phyloP scores from a whole-genome alignment of 1,284 basidiomycete species.

The Cerioporus squamosus region DNA sequence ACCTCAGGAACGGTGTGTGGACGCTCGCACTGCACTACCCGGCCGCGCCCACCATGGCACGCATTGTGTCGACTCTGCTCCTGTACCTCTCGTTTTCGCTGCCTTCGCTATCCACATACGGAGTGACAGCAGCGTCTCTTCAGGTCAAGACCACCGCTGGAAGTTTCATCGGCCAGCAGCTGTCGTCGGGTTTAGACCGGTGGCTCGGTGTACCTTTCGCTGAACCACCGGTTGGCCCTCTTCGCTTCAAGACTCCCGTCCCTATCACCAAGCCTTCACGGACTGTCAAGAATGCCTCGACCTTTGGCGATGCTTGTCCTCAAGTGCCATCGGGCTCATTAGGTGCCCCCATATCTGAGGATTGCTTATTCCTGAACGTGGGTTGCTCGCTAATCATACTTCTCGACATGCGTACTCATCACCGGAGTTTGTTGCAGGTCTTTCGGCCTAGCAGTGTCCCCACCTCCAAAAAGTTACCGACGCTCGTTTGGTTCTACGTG shows the following conservation, averaged over 20 bases:
- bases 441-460: constrained; percentile 19
- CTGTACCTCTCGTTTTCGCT: not conserved
- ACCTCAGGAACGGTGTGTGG: too few relatives aligned
- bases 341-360: constrained; percentile 55
- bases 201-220: constrained; percentile 75
- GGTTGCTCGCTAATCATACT: constrained; percentile 7
- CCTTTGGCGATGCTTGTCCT: constrained; percentile 62
- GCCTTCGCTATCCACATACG: not conserved
- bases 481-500: constrained; percentile 25
- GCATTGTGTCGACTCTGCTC: not conserved
- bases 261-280: constrained; percentile 43
- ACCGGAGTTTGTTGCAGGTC: not conserved
- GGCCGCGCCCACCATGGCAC: not conserved
- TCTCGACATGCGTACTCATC: not conserved
- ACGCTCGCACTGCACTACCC: not conserved
- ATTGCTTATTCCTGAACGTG: constrained; percentile 61
- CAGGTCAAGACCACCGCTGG: constrained; percentile 47
- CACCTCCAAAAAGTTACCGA: constrained; percentile 11
- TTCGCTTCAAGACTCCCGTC: constrained; percentile 65
- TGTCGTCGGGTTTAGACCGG: constrained; percentile 46
- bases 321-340: constrained; percentile 46
- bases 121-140: constrained; percentile 6
- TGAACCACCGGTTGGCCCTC: constrained; percentile 54
- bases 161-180: constrained; percentile 48
- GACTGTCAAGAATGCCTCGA: constrained; percentile 46